Evolutionary conservation across 352 stramenopile genomes (phyloP), one percentile per base, ranked within the genome.

Genomic region (Phytophthora colocasiae): DNA sequence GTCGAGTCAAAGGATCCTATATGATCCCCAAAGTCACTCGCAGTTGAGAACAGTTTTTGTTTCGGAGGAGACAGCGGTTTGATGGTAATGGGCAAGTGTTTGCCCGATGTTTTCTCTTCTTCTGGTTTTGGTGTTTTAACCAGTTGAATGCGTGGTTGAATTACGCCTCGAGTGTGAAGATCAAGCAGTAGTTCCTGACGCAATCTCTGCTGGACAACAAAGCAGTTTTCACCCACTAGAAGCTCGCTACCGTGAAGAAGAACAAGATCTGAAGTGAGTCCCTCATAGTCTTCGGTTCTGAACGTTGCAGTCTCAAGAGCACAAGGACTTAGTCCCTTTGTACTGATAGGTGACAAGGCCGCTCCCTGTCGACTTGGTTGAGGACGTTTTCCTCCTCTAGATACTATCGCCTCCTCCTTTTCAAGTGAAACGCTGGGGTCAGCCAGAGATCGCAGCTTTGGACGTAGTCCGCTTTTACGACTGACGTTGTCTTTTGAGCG

Each of bases 221-320:
- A 76, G 41, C 78, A 90, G 48, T 90, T 90, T 52, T 88, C 61
- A 1, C 79, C 73, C 2, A 90, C 66, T 4, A 90, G 17, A 7
- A 90, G 66, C 27, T 85, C 79, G 12, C 81, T 79, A 2, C 47
- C 58, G 4, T 77, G 70, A 7, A 81, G 46, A 29, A 88, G 45
- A 1, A 87, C 72, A 24, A 88, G 46, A 24, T 80, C 73, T 6
- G 81, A 90, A 10, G 69, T 41, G 1, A 90, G 55, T 1, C 69
- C 79, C 39, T 84, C 69, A 44, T 90, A 90, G 59, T 90, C 81
- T 47, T 88, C 77, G 4, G 70, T 68, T 2, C 81, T 68, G 53
- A 81, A 90, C 7, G 81, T 88, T 5, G 56, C 57, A 17, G 63
- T 68, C 24, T 63, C 49, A 2, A 51, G 29, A 7, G 10, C 24